Base-by-base conservation (phyloP, 78 protist species). In the Andalucia godoyi region DNA sequence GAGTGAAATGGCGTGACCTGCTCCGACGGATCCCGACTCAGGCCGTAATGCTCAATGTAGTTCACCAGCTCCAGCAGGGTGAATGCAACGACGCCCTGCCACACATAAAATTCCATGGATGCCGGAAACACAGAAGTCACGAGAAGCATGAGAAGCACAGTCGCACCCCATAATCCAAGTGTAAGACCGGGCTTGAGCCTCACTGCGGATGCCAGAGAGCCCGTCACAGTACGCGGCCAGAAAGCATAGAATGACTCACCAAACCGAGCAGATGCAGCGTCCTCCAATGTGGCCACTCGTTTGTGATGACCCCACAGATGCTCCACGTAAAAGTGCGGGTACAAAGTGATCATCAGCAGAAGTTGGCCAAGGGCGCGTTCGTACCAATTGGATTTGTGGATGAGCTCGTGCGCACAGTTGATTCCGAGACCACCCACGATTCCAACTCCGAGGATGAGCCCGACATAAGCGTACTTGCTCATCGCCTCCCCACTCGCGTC, bases 11-110 rank as follows among this genome's bases (percentile, higher is more conserved):
- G 72, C 13, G 61, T 47, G 33, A 66, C 62, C 17, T 21, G 58
- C 50, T 51, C 72, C 34, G 9, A 53, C 29, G 18, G 34, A 2
- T 38, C 43, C 17, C 32, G 62, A n/a, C 2, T 46, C 4, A 66
- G 72, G 10, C 72, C 72, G 53, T 51, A 66, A 17, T 66, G 72
- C 17, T 66, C 72, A 4, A 66, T 51, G 27, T 66, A 66, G 47
- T 66, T 66, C 50, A 66, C 57, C 9, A 53, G 8, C 63, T 66
- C 72, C 8, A 66, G 72, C 42, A 66, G 47, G 36, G 32, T 51
- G 72, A 66, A 51, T 23, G 61, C 72, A 5, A 66, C 6, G 54
- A 36, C 6, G 23, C 50, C 10, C 25, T 47, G 60, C 57, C 9
- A 7, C 21, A 18, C 34, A 15, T 39, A 66, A 6, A 66, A 51